Base-by-base conservation (phyloP, 2,329 filamentous ascomycete species). In the Ophidiomyces ophidiicola region DNA sequence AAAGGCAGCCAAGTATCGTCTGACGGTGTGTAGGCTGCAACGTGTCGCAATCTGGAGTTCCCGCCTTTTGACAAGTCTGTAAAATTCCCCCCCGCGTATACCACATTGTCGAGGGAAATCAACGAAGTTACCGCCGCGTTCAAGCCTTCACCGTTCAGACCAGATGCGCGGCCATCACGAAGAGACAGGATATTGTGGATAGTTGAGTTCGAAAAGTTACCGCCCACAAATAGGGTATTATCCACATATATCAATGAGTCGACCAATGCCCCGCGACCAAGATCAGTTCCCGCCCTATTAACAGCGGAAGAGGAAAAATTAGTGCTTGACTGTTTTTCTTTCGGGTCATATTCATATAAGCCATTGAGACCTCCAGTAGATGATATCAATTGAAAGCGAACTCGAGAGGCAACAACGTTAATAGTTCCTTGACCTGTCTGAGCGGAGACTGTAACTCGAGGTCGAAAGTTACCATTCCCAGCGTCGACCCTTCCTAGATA, bases 11-110 rank as follows among this genome's bases (percentile, higher is more conserved):
- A 98, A 19, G 69, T 59, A 46, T 83, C 75, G 43, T 71, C 71
- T 11, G 69, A 60, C 3, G 71, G 74, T 45, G 86, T 77, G 56
- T 85, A 96, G 6, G 78, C 67, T 4, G 83, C 90, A 29, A 94
- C 69, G 47, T 86, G 78, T 46, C 73, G 76, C 20, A 98, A 64
- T 5, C 76, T 80, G n/a, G 70, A 56, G 8, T 68, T 71, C 2
- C 70, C 69, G 32, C 71, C 71, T 39, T 74, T 70, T 17, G 68
- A 68, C 0, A 84, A 86, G 53, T 80, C 77, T 37, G 78, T 82
- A 60, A 98, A 98, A 39, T 76, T 75, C 34, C 90, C 90, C 12
- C 84, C 90, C 31, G 90, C 78, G 52, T 82, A 98, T 8, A 94
- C 65, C 23, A 63, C 61, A 12, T 74, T 72, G 38, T 69, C 75